Evolutionary conservation across 2,329 filamentous ascomycete genomes (phyloP).

Genomic region (Pseudogymnoascus sp.): DNA sequence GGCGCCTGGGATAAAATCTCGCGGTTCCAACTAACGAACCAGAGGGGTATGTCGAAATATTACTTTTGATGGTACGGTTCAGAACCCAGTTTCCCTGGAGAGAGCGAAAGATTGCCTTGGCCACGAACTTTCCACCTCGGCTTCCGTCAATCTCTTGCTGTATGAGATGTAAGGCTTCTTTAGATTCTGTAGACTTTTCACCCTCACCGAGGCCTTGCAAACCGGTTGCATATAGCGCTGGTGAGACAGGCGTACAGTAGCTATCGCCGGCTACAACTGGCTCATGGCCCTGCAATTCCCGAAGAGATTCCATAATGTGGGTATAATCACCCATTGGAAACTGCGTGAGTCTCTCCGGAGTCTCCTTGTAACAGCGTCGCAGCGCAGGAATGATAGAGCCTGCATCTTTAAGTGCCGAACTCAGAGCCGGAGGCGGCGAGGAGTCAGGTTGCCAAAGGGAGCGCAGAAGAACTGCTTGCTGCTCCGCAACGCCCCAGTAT

Average conservation of each 20-base stretch:
- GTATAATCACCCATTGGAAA: slow-evolving; percentile 80
- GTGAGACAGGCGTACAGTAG: slow-evolving; percentile 32
- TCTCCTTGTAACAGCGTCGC: slow-evolving; percentile 13
- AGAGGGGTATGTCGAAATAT: slow-evolving; percentile 48
- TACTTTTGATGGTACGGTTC: slow-evolving; percentile 46
- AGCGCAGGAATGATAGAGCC: slow-evolving; percentile 19
- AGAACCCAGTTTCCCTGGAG: slow-evolving; percentile 63
- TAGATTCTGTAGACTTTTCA: background rate
- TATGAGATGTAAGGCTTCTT: background rate
- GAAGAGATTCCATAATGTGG: slow-evolving; percentile 65
- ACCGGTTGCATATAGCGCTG: slow-evolving; percentile 16
- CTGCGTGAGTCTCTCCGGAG: slow-evolving; percentile 46
- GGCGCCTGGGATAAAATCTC: slow-evolving; percentile 52
- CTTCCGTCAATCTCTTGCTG: background rate
- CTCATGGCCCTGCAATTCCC: slow-evolving; percentile 45
- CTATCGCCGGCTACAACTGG: slow-evolving; percentile 20
- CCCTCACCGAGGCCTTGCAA: background rate
- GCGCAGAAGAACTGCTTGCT: slow-evolving; percentile 66
- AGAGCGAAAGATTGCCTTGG: slow-evolving; percentile 59
- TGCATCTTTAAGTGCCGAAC: background rate
- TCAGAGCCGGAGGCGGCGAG: background rate
- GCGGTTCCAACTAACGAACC: slow-evolving; percentile 58
- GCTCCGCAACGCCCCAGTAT: slow-evolving; percentile 82
- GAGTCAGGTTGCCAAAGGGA: slow-evolving; percentile 42
- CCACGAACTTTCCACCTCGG: slow-evolving; percentile 44